Evolutionary conservation across 106 monocot species (phyloP), one percentile per base, ranked within the genome.

Genomic region (Iris macrosiphon): DNA sequence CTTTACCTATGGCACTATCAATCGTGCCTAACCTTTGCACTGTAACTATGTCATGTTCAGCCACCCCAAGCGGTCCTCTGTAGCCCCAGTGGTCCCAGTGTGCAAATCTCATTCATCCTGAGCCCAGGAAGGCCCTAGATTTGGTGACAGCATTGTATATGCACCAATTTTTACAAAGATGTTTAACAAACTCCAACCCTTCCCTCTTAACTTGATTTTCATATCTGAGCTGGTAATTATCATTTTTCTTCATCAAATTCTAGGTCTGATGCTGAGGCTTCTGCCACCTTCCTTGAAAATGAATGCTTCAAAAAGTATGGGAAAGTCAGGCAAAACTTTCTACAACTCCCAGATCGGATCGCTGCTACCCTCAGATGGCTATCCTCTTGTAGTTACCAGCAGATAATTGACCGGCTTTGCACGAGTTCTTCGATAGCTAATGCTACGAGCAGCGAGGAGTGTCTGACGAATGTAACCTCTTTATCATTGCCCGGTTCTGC

Each of bases 311-410:
- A 63, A 20, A 89, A 82, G 49, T 95, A 81, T 40, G 69, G 56
- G 38, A 89, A 89, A 30, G 82, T 74, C 22, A n/a, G 94, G 89
- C 11, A 89, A 66, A 57, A 73, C 78, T 20, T 95, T 95, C 71
- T 95, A 95, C 50, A 85, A 79, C 61, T 89, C 89, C 0, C 85
- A 95, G 65, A 53, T n/a, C n/a, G n/a, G n/a, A n/a, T 82, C 47
- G 89, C 85, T 14, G 82, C 76, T 20, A 95, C 81, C 8, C 66
- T 79, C 40, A 75, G 94, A 55, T 89, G 94, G 94, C 34, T 89
- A 9, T 85, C 81, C 7, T 74, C 81, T 51, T 69, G 81, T 7
- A 79, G 40, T 39, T 52, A 34, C 22, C 53, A 65, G 26, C 76
- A 89, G 60, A 85, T 89, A 53, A 50, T 45, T 14, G 72, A 76